These are phyloP conservation scores for Aspergillus piperis DNA, from an alignment of 2,329 filamentous ascomycete genomes.

Conservation along the genomic window DNA sequence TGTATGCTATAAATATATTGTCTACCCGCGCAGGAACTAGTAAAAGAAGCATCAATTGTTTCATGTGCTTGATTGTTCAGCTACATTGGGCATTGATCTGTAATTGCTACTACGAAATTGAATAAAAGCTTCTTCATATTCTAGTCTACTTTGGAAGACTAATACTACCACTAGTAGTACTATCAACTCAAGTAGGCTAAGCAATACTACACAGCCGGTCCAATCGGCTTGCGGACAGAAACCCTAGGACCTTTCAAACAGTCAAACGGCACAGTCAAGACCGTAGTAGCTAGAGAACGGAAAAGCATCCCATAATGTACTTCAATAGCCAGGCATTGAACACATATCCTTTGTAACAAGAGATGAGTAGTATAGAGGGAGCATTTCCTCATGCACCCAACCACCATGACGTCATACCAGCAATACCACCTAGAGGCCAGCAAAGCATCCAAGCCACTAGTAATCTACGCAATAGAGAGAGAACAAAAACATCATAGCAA, in stretches of 20 bases:
- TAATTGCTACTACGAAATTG: too few species aligned
- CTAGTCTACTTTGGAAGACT: too few species aligned
- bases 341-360: not conserved
- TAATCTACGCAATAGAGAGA: not conserved
- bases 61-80: too few species aligned
- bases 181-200: too few species aligned
- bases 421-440: not conserved
- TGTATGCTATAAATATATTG: too few species aligned
- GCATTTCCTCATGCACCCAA: not conserved
- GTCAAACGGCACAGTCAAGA: not conserved
- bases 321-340: not conserved
- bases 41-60: too few species aligned
- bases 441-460: not conserved
- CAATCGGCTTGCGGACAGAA: not conserved
- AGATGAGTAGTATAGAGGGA: not conserved
- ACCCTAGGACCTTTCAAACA: not conserved
- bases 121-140: too few species aligned
- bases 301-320: not conserved
- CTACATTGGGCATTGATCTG: too few species aligned
- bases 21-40: too few species aligned
- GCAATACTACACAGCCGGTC: not conserved
- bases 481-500: not conserved
- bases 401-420: conserved; percentile 1
- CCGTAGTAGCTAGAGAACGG: not conserved
- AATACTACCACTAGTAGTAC: not conserved